Evolutionary conservation across 2,329 filamentous ascomycete genomes (phyloP).

Genomic region (Chaetomium sp.): DNA sequence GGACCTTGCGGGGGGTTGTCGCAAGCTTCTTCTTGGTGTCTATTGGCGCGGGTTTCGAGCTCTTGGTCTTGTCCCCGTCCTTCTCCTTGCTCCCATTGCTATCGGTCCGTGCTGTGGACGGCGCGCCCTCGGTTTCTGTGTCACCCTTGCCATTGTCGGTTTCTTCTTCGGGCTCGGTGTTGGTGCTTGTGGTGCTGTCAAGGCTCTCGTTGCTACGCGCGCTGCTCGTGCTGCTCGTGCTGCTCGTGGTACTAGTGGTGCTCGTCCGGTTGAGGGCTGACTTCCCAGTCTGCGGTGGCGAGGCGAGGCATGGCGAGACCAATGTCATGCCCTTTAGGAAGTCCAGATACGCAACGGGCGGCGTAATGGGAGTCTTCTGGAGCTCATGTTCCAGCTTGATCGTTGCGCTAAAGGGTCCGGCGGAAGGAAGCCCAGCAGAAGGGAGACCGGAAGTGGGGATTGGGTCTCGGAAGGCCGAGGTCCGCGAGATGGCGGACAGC

Average conservation of each 20-base stretch:
- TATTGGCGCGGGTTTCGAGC: conserved; percentile 21
- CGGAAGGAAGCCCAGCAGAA: conserved; percentile 30
- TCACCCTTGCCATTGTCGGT: conserved; percentile 25
- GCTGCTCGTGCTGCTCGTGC: conserved; percentile 40
- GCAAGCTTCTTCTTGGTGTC: conserved; percentile 21
- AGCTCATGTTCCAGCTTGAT: conserved; percentile 63
- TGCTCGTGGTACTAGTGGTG: conserved; percentile 41
- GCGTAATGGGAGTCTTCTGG: conserved; percentile 80
- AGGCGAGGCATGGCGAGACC: conserved; percentile 39
- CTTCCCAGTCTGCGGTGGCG: conserved; percentile 28
- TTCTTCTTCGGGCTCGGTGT: conserved; percentile 36
- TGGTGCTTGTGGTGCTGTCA: conserved; percentile 40
- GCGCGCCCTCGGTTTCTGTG: conserved; percentile 33
- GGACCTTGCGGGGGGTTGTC: conserved; percentile 12
- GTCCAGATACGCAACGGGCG: conserved; percentile 82
- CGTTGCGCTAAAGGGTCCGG: conserved; percentile 37
- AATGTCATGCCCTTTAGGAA: conserved; percentile 81
- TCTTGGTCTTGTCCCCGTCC: conserved; percentile 14
- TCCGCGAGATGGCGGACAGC: conserved; percentile 46
- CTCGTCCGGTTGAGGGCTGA: conserved; percentile 31
- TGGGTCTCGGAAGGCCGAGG: conserved; percentile 33
- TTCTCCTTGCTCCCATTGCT: conserved; percentile 21
- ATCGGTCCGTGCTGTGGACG: conserved; percentile 53
- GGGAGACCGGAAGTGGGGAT: conserved; percentile 36
- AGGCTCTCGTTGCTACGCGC: conserved; percentile 37